phyloP scores from a whole-genome alignment of 1,284 basidiomycete species.

The Schizopora paradoxa region DNA sequence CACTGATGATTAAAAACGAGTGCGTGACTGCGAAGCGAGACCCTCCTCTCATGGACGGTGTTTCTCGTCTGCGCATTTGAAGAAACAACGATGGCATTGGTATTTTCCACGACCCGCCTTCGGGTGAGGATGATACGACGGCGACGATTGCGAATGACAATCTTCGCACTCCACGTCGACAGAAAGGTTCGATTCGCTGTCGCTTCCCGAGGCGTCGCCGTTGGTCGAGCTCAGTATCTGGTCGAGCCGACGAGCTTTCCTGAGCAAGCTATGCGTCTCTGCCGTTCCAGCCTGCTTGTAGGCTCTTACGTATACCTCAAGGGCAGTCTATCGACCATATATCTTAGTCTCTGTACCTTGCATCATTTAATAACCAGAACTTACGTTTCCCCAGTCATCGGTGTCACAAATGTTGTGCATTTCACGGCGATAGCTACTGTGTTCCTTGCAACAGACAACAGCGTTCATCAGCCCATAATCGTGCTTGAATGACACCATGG shows the following conservation, averaged over 20 bases:
- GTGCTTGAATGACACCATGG: conserved; percentile 80
- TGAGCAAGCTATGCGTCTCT: conserved; percentile 75
- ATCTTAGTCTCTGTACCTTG: too few relatives aligned
- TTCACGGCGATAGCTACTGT: conserved; percentile 60
- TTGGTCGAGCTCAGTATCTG: conserved; percentile 40
- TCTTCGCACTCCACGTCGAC: conserved; percentile 26
- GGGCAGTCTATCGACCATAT: conserved; percentile 74
- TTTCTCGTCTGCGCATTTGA: too few relatives aligned
- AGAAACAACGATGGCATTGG: conserved; percentile 58
- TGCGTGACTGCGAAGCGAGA: too few relatives aligned
- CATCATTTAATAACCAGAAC: conserved; percentile 21
- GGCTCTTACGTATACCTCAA: conserved; percentile 77
- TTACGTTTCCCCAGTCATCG: conserved; percentile 75
- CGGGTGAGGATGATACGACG: conserved; percentile 33
- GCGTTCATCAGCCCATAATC: conserved; percentile 80
- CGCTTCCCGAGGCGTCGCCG: conserved; percentile 13
- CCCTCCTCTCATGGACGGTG: too few relatives aligned
- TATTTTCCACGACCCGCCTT: conserved; percentile 27
- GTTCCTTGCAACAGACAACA: conserved; percentile 78
- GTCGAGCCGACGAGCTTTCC: conserved; percentile 82
- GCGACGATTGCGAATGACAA: conserved; percentile 36
- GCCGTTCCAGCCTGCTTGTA: conserved; percentile 76
- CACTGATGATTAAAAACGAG: too few relatives aligned
- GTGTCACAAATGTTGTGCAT: conserved; percentile 81
- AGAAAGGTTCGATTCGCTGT: conserved; percentile 6